Evolutionary conservation across 192 early-diverging fungal genomes (phyloP), one percentile per base, ranked within the genome.

Genomic region (Kappamyces sp.): DNA sequence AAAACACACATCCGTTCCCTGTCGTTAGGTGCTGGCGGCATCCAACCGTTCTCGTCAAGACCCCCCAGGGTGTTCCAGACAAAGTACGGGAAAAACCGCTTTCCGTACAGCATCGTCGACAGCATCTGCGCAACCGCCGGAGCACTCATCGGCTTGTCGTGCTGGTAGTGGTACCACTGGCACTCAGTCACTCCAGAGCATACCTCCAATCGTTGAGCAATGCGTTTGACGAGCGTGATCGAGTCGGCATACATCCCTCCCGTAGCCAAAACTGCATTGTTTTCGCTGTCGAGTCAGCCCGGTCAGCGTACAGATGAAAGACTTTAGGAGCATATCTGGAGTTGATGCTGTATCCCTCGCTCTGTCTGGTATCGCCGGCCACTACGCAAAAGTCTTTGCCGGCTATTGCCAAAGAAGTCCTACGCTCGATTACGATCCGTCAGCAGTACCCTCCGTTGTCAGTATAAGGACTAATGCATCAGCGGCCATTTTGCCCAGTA

Each of bases 71-170:
- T 81, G 68, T 87, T 88, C 71, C 87, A 92, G 65, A 83, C 82
- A 67, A 94, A 97, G 75, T 94, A 98, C 1, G 94, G 93, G 80
- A 99, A 97, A 74, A 97, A 97, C 10, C 97, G 86, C 58, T 87
- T 89, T 41, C 74, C 74, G 67, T 99, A 99, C 38, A 99, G 74
- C 55, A 90, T 91, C 46, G 86, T 90, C 3, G 89, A 89, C 5
- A 99, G 77, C 90, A 96, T 85, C 74, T 97, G 97, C 4, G 94
- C 94, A 52, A 94, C 69, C 2, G 97, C 94, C 23, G 80, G 72
- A 0, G 79, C 77, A 46, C 82, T 80, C 87, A 99, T 99, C 41
- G 72, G 65, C 69, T 89, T 91, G 38, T 90, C 89, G 72, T 99
- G 93, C 38, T 89, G 81, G 71, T 93, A 87, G 55, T 78, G 79